phyloP scores from a whole-genome alignment of 208 protist genomes.

The Trypanosoma conorhini region DNA sequence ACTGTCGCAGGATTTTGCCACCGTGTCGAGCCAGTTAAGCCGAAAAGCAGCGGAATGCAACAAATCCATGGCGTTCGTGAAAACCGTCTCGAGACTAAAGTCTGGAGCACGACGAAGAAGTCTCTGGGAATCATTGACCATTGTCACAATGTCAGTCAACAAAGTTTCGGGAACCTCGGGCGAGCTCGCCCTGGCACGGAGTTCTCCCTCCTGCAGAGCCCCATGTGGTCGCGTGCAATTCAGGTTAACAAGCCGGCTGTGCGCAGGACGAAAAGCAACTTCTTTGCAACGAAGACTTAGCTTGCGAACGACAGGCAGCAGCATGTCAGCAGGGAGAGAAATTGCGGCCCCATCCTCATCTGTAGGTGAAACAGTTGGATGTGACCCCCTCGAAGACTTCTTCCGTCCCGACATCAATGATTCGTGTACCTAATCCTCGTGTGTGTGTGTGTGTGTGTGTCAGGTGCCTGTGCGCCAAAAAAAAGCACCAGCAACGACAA shows the following conservation, averaged over 20 bases:
- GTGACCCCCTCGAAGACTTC: neutral
- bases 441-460: neutral
- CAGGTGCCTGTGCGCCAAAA: neutral
- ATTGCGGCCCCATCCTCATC: neutral
- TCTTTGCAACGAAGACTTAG: neutral
- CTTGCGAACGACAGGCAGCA: neutral
- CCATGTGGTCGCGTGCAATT: slow-evolving; percentile 28
- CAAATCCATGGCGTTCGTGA: neutral
- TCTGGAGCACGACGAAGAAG: slow-evolving; percentile 14
- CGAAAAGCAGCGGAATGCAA: slow-evolving; percentile 13
- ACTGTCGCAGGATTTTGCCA: slow-evolving; percentile 16
- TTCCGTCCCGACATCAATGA: slow-evolving; percentile 6
- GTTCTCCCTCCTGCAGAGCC: slow-evolving; percentile 1
- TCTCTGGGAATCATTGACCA: slow-evolving; percentile 24
- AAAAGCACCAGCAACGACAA: slow-evolving; percentile 11
- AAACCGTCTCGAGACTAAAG: slow-evolving; percentile 1
- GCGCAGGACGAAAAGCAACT: slow-evolving; percentile 9
- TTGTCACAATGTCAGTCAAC: slow-evolving; percentile 15
- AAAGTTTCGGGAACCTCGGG: neutral
- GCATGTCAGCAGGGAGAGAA: neutral
- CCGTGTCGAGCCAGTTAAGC: slow-evolving; percentile 17
- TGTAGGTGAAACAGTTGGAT: neutral
- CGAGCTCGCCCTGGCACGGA: neutral
- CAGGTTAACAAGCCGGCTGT: slow-evolving; percentile 25
- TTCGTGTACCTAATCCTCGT: neutral